Evolutionary conservation across 768 basidiomycete genomes (phyloP).

Genomic region (Cystoderma amianthinum): DNA sequence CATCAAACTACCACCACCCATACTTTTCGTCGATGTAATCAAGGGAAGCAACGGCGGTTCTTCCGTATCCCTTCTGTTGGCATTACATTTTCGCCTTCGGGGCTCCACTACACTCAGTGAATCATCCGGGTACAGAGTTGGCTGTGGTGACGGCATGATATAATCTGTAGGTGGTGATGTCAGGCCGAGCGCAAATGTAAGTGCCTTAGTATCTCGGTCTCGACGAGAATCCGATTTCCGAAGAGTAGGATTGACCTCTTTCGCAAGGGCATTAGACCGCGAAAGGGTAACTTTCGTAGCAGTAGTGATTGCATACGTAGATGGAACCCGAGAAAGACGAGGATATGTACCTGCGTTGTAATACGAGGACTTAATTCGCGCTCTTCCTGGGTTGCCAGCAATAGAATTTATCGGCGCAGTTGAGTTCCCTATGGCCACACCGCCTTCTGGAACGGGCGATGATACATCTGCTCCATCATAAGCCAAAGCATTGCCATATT

Average conservation of each 20-base stretch:
- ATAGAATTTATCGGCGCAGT: background rate
- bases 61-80: slow-evolving; percentile 7
- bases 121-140: slow-evolving; percentile 67
- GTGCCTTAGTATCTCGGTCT: slow-evolving; percentile 29
- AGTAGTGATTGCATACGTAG: slow-evolving; percentile 26
- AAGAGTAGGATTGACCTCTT: slow-evolving; percentile 15
- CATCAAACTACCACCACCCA: slow-evolving; percentile 31
- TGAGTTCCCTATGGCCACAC: slow-evolving; percentile 3
- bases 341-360: slow-evolving; percentile 48
- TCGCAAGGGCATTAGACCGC: slow-evolving; percentile 14
- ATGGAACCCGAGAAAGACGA: slow-evolving; percentile 41
- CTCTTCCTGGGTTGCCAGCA: slow-evolving; percentile 40
- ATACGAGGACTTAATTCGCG: slow-evolving; percentile 65
- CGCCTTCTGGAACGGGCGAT: slow-evolving; percentile 33
- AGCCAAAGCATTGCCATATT: slow-evolving; percentile 28
- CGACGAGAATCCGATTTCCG: slow-evolving; percentile 36
- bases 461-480: slow-evolving; percentile 48
- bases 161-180: slow-evolving; percentile 29
- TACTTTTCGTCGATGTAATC: slow-evolving; percentile 3
- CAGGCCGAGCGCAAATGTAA: slow-evolving; percentile 29
- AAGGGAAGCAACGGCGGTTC: slow-evolving; percentile 3
- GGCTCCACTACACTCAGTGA: slow-evolving; percentile 53
- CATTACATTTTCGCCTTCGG: slow-evolving; percentile 2
- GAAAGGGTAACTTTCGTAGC: slow-evolving; percentile 23
- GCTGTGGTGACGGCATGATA: slow-evolving; percentile 41